Evolutionary conservation across 768 basidiomycete genomes (phyloP).

Genomic region (Mycena venus): DNA sequence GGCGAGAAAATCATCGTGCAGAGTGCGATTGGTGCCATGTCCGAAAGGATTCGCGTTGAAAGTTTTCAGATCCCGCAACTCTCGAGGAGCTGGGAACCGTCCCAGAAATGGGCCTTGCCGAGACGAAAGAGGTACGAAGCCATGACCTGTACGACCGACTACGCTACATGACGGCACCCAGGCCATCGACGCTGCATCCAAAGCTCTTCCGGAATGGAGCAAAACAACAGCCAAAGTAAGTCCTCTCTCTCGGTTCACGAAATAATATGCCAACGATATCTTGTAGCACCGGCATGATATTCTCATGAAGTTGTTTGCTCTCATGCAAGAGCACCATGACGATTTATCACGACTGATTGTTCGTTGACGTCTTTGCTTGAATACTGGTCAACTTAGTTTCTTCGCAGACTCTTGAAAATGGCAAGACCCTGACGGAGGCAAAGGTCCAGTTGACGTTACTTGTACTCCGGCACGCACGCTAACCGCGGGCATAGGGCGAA

Average conservation of each 20-base stretch:
- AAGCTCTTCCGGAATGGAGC: constrained; percentile 89
- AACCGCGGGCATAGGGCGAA: constrained; percentile 69
- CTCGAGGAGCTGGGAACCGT: constrained; percentile 85
- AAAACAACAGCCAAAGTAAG: constrained; percentile 88
- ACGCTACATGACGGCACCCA: too few relatives aligned
- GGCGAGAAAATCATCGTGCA: constrained; percentile 80
- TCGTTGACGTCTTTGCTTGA: constrained; percentile 43
- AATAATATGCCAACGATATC: neutral
- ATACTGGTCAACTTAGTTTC: constrained; percentile 40
- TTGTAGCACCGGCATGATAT: constrained; percentile 84
- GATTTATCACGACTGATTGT: constrained; percentile 92
- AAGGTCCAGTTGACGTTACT: constrained; percentile 61
- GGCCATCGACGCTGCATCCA: constrained; percentile 87
- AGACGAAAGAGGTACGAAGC: constrained; percentile 85
- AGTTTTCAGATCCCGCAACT: constrained; percentile 86
- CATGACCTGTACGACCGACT: too few relatives aligned
- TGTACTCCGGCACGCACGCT: neutral
- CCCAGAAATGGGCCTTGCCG: constrained; percentile 89
- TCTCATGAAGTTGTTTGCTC: constrained; percentile 79
- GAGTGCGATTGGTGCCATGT: constrained; percentile 63
- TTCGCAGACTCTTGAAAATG: constrained; percentile 91
- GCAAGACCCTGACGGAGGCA: constrained; percentile 88
- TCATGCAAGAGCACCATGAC: constrained; percentile 88
- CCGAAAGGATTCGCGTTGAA: neutral
- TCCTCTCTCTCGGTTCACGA: neutral